Percentiles rank a stretch among this genome's conserved stretches.
These are phyloP conservation scores for Narthecium ossifragum DNA, from an alignment of 106 monocot genomes.

Conservation along the genomic window DNA sequence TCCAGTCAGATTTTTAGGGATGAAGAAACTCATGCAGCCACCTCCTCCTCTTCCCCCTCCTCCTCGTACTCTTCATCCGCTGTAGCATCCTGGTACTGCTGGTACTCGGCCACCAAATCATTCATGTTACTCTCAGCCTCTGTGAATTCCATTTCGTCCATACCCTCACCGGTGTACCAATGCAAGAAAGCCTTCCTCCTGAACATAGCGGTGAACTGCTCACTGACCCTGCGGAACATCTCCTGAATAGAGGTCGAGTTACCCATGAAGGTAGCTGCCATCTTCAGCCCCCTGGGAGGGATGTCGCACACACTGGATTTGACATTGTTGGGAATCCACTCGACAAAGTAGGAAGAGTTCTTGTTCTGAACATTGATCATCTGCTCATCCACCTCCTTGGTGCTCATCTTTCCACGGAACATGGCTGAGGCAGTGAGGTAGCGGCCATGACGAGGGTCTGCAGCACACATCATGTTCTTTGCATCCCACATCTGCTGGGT, in stretches of 20 bases:
- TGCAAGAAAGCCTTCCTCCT: conserved; percentile 46
- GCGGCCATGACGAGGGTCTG: no score
- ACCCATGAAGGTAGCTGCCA: conserved; percentile 3
- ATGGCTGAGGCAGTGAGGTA: conserved; percentile 7
- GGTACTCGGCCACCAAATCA: conserved; percentile 8
- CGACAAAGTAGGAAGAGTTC: no score
- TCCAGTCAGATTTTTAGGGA: no score
- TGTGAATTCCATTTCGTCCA: conserved; percentile 53
- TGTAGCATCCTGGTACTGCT: conserved; percentile 9
- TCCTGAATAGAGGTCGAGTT: no score
- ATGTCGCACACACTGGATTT: conserved; percentile 6
- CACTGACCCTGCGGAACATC: conserved; percentile 14
- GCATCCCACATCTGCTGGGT: no score
- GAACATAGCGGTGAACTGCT: conserved; percentile 42
- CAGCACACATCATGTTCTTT: no score
- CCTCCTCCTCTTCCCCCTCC: neutral
- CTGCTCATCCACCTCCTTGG: no score
- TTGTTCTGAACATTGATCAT: no score
- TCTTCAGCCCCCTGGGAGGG: conserved; percentile 5
- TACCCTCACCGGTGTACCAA: conserved; percentile 42
- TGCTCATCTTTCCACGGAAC: conserved; percentile 10
- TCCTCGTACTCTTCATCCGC: conserved; percentile 7
- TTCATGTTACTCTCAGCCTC: no score
- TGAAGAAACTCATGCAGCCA: no score
- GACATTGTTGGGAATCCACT: conserved; percentile 9